Evolutionary conservation across 2,329 filamentous ascomycete species (phyloP).

Genomic region (Tothia fuscella): DNA sequence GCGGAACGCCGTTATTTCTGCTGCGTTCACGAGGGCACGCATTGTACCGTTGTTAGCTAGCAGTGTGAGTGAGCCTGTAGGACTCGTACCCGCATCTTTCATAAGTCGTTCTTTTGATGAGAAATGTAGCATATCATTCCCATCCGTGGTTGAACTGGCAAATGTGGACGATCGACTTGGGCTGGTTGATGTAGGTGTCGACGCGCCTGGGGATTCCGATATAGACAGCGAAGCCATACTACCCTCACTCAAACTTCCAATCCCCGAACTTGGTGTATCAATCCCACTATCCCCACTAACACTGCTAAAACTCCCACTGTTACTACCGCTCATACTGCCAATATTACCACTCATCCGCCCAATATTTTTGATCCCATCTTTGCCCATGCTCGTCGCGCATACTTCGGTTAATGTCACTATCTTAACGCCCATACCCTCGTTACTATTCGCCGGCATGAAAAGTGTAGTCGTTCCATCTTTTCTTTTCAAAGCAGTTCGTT

Average conservation of each 20-base stretch:
- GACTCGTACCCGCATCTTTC: constrained; percentile 28
- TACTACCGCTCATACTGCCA: no score
- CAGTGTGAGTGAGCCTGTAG: constrained; percentile 46
- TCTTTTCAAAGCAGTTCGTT: constrained; percentile 47
- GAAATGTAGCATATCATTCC: background rate
- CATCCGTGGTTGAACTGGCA: background rate
- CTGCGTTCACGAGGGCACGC: constrained; percentile 52
- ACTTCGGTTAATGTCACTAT: constrained; percentile 43
- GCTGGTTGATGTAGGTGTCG: constrained; percentile 4
- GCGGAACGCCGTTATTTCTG: constrained; percentile 57
- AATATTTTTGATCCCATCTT: no score
- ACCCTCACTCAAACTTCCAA: no score
- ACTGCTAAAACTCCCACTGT: no score
- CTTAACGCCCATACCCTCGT: constrained; percentile 50
- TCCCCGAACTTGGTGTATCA: no score
- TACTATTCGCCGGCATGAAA: constrained; percentile 55
- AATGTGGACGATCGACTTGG: no score
- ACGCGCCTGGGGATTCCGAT: background rate
- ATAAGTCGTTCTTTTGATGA: background rate
- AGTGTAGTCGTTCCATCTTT: constrained; percentile 51
- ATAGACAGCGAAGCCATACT: no score
- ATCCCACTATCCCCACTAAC: no score
- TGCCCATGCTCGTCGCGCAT: no score
- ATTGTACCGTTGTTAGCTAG: constrained; percentile 46
- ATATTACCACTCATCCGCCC: no score